These are phyloP conservation scores for Phytopythium vexans DNA, from an alignment of 352 stramenopile genomes.

Conservation along the genomic window DNA sequence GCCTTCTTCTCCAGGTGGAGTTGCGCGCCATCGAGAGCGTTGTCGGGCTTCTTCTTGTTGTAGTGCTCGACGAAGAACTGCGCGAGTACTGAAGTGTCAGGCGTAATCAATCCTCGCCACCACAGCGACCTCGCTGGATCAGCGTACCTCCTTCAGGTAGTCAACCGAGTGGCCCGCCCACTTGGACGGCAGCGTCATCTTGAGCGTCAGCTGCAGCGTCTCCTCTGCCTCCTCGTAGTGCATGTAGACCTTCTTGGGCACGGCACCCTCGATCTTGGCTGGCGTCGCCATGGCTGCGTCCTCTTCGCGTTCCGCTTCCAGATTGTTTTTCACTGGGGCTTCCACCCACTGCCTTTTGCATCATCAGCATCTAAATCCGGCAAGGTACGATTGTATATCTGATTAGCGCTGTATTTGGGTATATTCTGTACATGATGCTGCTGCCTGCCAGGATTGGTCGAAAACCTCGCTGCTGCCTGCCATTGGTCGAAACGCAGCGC, in stretches of 20 bases:
- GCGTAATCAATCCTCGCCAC: not conserved
- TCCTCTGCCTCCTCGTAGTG: conserved; percentile 79
- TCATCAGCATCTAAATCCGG: too few species aligned
- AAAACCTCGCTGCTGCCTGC: conserved; percentile 1
- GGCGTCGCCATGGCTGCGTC: conserved; percentile 24
- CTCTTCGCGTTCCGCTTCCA: not conserved
- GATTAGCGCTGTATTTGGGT: not conserved
- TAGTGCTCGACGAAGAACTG: conserved; percentile 91
- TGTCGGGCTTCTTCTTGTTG: conserved; percentile 85
- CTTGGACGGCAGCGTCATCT: conserved; percentile 87
- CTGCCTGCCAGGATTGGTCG: conserved; percentile 4
- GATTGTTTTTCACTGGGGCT: too few species aligned
- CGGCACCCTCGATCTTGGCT: conserved; percentile 69
- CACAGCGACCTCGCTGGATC: not conserved
- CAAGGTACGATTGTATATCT: not conserved
- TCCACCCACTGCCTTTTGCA: too few species aligned
- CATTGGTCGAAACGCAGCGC: too few species aligned
- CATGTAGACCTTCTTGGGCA: conserved; percentile 89
- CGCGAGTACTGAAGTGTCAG: not conserved
- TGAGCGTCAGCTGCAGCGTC: conserved; percentile 68
- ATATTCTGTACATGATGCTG: too few species aligned
- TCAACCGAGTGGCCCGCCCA: conserved; percentile 79
- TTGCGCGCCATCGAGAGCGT: conserved; percentile 40
- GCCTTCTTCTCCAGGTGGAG: conserved; percentile 77
- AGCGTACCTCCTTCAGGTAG: conserved; percentile 73